phyloP scores from a whole-genome alignment of 1,139 yeast species.

The Suhomyces taliae region DNA sequence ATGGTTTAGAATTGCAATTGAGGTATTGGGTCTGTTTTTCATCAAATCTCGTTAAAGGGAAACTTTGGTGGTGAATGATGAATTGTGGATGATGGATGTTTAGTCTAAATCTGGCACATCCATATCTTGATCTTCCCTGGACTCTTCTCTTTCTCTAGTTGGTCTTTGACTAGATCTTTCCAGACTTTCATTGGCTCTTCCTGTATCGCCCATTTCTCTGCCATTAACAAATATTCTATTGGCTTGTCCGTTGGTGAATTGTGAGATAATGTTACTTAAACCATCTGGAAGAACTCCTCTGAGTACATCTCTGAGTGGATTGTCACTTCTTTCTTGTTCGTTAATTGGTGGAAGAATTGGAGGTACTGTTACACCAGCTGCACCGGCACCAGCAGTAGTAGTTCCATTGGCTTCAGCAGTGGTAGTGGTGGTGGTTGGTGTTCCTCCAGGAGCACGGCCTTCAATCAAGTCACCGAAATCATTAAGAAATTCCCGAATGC shows the following conservation, averaged over 20 bases:
- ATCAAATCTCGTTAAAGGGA: no score
- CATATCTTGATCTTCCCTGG: conserved; percentile 7
- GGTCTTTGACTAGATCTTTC: background rate
- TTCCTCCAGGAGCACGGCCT: conserved; percentile 2
- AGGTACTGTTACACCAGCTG: background rate
- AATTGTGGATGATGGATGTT: background rate
- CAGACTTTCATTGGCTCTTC: background rate
- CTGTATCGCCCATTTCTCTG: conserved; percentile 6
- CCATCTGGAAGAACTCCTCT: conserved; percentile 15
- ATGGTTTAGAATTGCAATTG: no score
- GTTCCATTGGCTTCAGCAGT: conserved; percentile 4
- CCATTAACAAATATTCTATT: conserved; percentile 14
- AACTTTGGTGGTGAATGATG: background rate
- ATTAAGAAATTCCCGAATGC: conserved; percentile 22
- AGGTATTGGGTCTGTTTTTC: no score
- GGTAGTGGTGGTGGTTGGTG: conserved; percentile 2
- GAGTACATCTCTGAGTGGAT: conserved; percentile 7
- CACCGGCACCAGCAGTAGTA: background rate
- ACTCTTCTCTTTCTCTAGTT: background rate
- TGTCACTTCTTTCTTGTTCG: background rate
- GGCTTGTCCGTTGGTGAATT: conserved; percentile 12
- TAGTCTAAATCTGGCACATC: conserved; percentile 16
- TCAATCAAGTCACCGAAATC: conserved; percentile 26
- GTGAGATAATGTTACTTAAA: conserved; percentile 13
- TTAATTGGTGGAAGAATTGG: background rate